Evolutionary conservation across 2,329 filamentous ascomycete genomes (phyloP).

Genomic region (Alternaria alternata): DNA sequence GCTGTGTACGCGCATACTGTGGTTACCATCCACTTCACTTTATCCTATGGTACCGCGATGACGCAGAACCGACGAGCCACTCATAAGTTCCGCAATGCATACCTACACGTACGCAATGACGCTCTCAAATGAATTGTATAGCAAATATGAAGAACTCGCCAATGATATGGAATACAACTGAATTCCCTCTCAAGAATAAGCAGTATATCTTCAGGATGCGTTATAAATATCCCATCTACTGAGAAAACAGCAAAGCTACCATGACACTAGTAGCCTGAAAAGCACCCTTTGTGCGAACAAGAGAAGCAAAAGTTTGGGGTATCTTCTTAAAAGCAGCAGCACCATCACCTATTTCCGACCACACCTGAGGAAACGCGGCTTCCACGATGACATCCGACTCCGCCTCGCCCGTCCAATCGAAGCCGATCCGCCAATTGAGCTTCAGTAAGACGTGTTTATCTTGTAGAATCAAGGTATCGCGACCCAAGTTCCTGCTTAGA

Average conservation of each 20-base stretch:
- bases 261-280: slow-evolving; percentile 67
- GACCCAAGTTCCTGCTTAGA: slow-evolving; percentile 58
- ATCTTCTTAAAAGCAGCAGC: slow-evolving; percentile 64
- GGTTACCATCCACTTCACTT: too few relatives aligned
- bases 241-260: slow-evolving; percentile 63
- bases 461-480: slow-evolving; percentile 38
- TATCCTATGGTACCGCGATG: too few relatives aligned
- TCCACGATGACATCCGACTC: slow-evolving; percentile 65
- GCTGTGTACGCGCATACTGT: too few relatives aligned
- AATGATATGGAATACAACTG: too few relatives aligned
- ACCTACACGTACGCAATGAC: too few relatives aligned
- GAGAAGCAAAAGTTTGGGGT: slow-evolving; percentile 66
- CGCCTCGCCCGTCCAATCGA: slow-evolving; percentile 78
- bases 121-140: too few relatives aligned
- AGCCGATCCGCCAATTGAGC: slow-evolving; percentile 69
- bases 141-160: too few relatives aligned
- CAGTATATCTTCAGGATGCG: not conserved
- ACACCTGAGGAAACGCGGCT: slow-evolving; percentile 67
- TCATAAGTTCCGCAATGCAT: too few relatives aligned
- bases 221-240: slow-evolving; percentile 4
- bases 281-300: slow-evolving; percentile 65
- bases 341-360: slow-evolving; percentile 67
- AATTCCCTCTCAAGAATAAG: too few relatives aligned
- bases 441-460: slow-evolving; percentile 57
- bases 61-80: too few relatives aligned